Evolutionary conservation across 176 grass and related monocot genomes (phyloP).

Genomic region (Aegilops speltoides): DNA sequence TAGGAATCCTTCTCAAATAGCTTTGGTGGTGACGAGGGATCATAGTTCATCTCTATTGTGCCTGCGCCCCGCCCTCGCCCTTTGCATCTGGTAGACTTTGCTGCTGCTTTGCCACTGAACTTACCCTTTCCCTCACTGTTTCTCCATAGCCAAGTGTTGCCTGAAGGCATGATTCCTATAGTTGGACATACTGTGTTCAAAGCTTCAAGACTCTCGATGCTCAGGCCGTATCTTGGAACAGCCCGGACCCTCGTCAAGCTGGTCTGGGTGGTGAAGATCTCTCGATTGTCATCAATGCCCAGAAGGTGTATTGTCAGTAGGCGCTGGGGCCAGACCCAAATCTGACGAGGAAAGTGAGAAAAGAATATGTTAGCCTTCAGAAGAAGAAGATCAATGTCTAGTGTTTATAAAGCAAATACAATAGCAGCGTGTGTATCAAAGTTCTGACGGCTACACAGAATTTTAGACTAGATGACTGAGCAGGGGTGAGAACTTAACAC

Average conservation of each 20-base stretch:
- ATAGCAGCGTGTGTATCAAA: background rate
- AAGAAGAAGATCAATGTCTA: background rate
- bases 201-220: constrained; percentile 64
- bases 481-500: background rate
- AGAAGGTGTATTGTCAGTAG: constrained; percentile 78
- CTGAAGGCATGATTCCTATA: constrained; percentile 82
- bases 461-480: constrained; percentile 5
- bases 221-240: constrained; percentile 79
- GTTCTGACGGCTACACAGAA: background rate
- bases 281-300: constrained; percentile 52
- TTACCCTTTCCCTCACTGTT: background rate
- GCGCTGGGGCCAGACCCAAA: constrained; percentile 91
- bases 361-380: background rate
- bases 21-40: constrained; percentile 45
- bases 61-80: background rate
- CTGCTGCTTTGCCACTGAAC: background rate
- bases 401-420: background rate
- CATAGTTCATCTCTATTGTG: constrained; percentile 9
- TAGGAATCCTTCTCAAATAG: constrained; percentile 64
- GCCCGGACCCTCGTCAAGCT: constrained; percentile 67
- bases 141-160: constrained; percentile 56
- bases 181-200: constrained; percentile 75
- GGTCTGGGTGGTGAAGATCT: constrained; percentile 80
- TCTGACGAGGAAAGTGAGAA: constrained; percentile 37
- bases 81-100: constrained; percentile 29